phyloP scores from a whole-genome alignment of 2,329 filamentous ascomycete species.

The Phialophora macrospora region DNA sequence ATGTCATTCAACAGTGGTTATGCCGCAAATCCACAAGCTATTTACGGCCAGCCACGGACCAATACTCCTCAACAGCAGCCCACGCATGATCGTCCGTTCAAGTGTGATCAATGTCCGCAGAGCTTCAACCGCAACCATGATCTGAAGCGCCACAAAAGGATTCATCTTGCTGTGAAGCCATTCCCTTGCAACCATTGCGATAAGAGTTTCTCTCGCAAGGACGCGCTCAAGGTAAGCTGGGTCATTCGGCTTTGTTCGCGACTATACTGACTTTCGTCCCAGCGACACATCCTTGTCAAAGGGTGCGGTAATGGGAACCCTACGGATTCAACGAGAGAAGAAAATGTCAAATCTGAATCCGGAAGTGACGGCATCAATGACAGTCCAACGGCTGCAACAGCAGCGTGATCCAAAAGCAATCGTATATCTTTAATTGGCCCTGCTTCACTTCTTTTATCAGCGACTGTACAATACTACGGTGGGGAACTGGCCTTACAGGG shows the following conservation, averaged over 20 bases:
- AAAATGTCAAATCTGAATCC: conserved; percentile 38
- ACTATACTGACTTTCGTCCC: conserved; percentile 41
- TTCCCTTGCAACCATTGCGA: conserved; percentile 91
- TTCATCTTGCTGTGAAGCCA: conserved; percentile 93
- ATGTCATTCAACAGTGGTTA: conserved; percentile 64
- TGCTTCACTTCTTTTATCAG: conserved; percentile 2
- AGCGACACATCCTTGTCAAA: conserved; percentile 71
- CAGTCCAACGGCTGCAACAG: conserved; percentile 31
- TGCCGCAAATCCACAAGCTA: conserved; percentile 61
- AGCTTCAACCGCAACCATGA: conserved; percentile 97
- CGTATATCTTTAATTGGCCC: not conserved
- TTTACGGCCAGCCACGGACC: conserved; percentile 63
- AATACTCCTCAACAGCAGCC: conserved; percentile 58
- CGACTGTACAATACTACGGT: conserved; percentile 32
- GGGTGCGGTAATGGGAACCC: conserved; percentile 60
- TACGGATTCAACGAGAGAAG: conserved; percentile 25
- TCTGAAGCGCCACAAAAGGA: conserved; percentile 91
- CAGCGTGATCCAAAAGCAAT: conserved; percentile 23
- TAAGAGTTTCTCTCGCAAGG: conserved; percentile 96
- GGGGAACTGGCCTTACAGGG: not conserved
- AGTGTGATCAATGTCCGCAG: conserved; percentile 89
- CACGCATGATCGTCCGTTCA: conserved; percentile 83
- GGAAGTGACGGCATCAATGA: conserved; percentile 34
- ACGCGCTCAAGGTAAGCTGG: conserved; percentile 84
- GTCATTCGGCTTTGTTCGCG: not conserved